These are phyloP conservation scores for Debaryomyces prosopidis DNA, from an alignment of 805 yeast genomes.

Conservation along the genomic window DNA sequence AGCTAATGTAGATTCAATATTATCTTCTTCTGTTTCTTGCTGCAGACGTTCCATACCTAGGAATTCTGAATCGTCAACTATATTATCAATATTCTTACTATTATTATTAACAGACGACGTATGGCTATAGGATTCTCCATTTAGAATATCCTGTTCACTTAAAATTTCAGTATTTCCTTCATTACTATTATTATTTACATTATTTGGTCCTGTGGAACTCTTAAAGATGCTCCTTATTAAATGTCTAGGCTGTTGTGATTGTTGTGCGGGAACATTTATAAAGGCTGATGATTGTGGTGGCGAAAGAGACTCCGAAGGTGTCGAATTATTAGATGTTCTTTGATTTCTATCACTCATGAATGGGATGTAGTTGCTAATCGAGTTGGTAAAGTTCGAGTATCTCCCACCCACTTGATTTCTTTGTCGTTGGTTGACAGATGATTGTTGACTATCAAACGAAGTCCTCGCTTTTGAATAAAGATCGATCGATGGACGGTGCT, in stretches of 20 bases:
- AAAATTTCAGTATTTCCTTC: neutral
- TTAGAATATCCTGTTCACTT: slow-evolving; percentile 1
- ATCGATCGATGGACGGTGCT: slow-evolving; percentile 34
- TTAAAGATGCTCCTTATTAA: slow-evolving; percentile 35
- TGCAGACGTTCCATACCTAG: slow-evolving; percentile 20
- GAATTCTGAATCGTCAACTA: slow-evolving; percentile 11
- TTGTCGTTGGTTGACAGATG: slow-evolving; percentile 13
- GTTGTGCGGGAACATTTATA: slow-evolving; percentile 12
- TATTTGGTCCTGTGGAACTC: slow-evolving; percentile 7
- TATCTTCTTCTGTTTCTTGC: slow-evolving; percentile 20
- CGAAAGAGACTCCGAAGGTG: slow-evolving; percentile 18
- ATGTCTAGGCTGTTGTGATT: slow-evolving; percentile 18
- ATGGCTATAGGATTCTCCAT: slow-evolving; percentile 1
- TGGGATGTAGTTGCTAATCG: slow-evolving; percentile 41
- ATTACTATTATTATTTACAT: slow-evolving; percentile 5
- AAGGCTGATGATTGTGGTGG: slow-evolving; percentile 6
- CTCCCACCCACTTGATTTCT: slow-evolving; percentile 21
- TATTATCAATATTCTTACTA: slow-evolving; percentile 2
- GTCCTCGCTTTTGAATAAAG: slow-evolving; percentile 26
- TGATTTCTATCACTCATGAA: slow-evolving; percentile 37
- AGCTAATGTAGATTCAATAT: slow-evolving; percentile 7
- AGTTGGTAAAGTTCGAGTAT: slow-evolving; percentile 33
- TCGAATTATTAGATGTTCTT: slow-evolving; percentile 10
- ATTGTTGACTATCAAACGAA: slow-evolving; percentile 31
- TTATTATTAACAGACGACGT: slow-evolving; percentile 1